A percentile compares a stretch with the other conserved stretches of the same genome.
phyloP scores from a whole-genome alignment of 257 asterid species.

The Cynanchum wilfordii region DNA sequence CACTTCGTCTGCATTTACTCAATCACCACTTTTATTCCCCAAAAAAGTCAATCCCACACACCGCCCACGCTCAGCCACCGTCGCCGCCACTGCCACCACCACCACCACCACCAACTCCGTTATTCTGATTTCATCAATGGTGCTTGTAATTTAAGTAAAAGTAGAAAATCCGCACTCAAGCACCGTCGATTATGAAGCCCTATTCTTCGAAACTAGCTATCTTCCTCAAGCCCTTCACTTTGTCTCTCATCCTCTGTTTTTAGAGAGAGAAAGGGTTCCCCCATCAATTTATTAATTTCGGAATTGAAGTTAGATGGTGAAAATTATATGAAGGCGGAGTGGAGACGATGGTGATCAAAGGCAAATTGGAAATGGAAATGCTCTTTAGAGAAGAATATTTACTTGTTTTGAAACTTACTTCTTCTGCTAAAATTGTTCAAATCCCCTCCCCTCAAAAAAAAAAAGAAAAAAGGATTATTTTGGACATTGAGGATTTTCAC shows the following conservation, averaged over 20 bases:
- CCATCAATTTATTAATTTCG: no score
- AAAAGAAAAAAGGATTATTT: no score
- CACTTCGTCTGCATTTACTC: neutral
- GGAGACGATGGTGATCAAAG: no score
- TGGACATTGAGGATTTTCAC: no score
- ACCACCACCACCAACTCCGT: neutral
- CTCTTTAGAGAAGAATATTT: no score
- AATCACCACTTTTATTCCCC: neutral
- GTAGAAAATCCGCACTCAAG: constrained; percentile 17
- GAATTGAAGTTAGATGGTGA: no score
- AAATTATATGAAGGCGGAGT: no score
- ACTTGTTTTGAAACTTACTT: no score
- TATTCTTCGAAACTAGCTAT: constrained; percentile 30
- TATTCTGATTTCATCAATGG: neutral
- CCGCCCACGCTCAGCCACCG: neutral
- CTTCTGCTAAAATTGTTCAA: no score
- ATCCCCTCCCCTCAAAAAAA: no score
- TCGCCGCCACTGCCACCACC: neutral
- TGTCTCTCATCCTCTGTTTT: constrained; percentile 37
- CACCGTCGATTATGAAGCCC: constrained; percentile 31
- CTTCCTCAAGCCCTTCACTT: constrained; percentile 44
- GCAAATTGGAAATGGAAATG: no score
- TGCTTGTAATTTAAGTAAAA: neutral
- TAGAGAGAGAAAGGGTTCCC: no score
- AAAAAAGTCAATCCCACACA: neutral